Evolutionary conservation across 139 green algal species (phyloP).

Genomic region (Chlamydomonas applanata): DNA sequence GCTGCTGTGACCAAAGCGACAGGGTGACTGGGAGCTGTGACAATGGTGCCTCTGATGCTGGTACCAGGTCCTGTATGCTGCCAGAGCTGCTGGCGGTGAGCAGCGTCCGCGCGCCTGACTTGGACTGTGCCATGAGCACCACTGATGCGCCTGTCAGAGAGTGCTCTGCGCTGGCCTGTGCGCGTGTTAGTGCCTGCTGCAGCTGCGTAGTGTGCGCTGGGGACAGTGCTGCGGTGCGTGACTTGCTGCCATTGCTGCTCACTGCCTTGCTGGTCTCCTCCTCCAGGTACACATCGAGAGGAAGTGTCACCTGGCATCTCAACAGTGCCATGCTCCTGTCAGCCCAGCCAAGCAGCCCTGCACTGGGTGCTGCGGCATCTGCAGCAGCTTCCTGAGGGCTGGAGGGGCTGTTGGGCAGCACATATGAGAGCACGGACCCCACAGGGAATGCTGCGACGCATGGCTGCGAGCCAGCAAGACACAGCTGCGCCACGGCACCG

Average conservation of each 20-base stretch:
- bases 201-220: too few species aligned
- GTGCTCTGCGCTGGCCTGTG: too few species aligned
- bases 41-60: too few species aligned
- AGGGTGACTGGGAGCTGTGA: not conserved
- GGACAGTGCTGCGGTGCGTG: too few species aligned
- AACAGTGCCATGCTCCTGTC: not conserved
- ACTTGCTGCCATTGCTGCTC: too few species aligned
- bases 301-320: not conserved
- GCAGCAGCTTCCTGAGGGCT: not conserved
- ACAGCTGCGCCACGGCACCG: not conserved
- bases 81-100: too few species aligned
- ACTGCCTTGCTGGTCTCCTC: not conserved
- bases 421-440: not conserved
- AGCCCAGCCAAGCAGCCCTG: not conserved
- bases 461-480: not conserved
- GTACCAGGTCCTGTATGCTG: too few species aligned
- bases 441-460: not conserved
- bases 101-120: too few species aligned
- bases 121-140: too few species aligned
- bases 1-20: not conserved
- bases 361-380: not conserved
- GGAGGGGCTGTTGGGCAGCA: not conserved
- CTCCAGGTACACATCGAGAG: slow-evolving; percentile 12
- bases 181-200: too few species aligned
- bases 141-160: too few species aligned